These are phyloP conservation scores for Tylopilus subfusipes DNA, from an alignment of 768 basidiomycete genomes.

Conservation along the genomic window DNA sequence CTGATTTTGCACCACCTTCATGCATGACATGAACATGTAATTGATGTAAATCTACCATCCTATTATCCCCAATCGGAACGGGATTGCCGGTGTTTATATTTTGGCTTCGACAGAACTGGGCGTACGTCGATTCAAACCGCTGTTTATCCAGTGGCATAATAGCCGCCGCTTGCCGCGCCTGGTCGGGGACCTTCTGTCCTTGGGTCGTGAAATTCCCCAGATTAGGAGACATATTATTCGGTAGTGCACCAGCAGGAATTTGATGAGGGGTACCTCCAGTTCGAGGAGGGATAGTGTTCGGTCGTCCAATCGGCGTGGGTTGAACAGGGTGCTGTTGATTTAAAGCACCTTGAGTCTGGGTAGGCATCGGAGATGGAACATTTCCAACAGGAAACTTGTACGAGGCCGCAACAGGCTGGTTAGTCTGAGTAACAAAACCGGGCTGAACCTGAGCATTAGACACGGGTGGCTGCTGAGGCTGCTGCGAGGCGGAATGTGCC, in stretches of 20 bases:
- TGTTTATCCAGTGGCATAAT: constrained; percentile 45
- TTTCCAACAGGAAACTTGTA: constrained; percentile 22
- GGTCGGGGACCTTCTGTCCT: constrained; percentile 23
- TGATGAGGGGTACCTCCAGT: constrained; percentile 39
- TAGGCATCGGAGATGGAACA: constrained; percentile 20
- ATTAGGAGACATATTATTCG: constrained; percentile 35
- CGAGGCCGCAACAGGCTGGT: constrained; percentile 5
- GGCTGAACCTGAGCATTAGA: constrained; percentile 22
- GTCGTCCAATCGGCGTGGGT: constrained; percentile 29
- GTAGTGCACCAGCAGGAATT: constrained; percentile 26
- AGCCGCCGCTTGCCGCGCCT: constrained; percentile 7
- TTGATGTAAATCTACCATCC: constrained; percentile 54
- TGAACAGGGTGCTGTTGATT: constrained; percentile 34
- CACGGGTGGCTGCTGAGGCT: constrained; percentile 11
- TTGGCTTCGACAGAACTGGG: constrained; percentile 44
- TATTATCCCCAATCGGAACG: constrained; percentile 48
- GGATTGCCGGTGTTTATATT: constrained; percentile 39
- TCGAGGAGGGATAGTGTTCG: constrained; percentile 35
- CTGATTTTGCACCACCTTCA: constrained; percentile 51
- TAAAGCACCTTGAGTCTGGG: constrained; percentile 15
- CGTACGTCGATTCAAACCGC: constrained; percentile 52
- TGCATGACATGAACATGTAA: constrained; percentile 58
- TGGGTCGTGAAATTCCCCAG: constrained; percentile 25
- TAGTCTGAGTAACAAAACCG: constrained; percentile 17
- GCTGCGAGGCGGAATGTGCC: constrained; percentile 17